Base-by-base conservation (phyloP, 2,329 filamentous ascomycete species). In the Nannizziopsis arthrosporioides region DNA sequence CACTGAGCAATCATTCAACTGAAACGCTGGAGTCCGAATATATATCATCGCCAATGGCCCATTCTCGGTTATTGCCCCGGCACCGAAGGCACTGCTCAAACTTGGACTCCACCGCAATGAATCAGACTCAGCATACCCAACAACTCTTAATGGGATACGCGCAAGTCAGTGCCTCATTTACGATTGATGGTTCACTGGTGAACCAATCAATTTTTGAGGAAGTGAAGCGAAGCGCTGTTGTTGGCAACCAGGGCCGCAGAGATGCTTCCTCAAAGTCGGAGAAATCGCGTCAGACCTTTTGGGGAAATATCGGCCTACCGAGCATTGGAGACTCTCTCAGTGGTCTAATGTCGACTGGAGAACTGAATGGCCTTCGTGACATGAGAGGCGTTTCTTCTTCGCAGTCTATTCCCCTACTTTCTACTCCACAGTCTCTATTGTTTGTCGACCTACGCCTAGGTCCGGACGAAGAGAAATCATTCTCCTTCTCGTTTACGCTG, bases 101-200 rank as follows among this genome's bases (percentile, higher is more conserved):
- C 49, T 55, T 70, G 39, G 51, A 64, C 53, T 47, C 61, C 15
- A 53, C 47, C 40, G 53, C 51, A 10, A 58, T 52, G 22, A 27
- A 51, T 6, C 46, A 53, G 14, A 57, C 59, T 39, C 56, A 54
- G 46, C 41, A 49, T 30, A 44, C 48, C 7, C 89, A 96, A 62
- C 82, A 83, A 1, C 69, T 98, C 47, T 93, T 98, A 80, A 98
- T 98, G 92, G 92, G 89, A 0, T 98, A 94, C 66, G 90, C 86
- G 2, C 92, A 98, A 58, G 79, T 96, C 2, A 85, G 87, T 64
- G 92, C 92, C 3, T 89, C 85, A 0, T 98, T 98, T 57, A 87
- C 81, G 0, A 69, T 98, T 5, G 92, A 98, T 61, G 88, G 88
- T 0, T 94, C 92, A 1, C 70, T 98, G 17, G 81, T 98, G 51